phyloP scores from a whole-genome alignment of 306 rosid species.

The Rosa multiflora region DNA sequence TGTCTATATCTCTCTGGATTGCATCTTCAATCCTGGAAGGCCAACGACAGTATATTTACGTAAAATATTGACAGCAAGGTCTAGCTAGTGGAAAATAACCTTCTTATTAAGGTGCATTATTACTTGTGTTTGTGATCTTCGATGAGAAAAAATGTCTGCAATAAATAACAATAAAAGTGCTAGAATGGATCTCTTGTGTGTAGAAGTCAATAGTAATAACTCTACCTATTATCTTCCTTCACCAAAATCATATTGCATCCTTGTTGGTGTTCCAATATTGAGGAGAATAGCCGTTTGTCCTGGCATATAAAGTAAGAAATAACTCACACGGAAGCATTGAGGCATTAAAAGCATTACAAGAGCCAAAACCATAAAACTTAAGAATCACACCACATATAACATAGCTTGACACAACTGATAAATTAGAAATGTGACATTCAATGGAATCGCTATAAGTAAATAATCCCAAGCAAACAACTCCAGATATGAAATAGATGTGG shows the following conservation, averaged over 20 bases:
- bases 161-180: not conserved
- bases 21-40: conserved; percentile 50
- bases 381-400: conserved; percentile 10
- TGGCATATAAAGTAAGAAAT: conserved; percentile 33
- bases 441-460: not conserved
- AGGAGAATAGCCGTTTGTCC: conserved; percentile 57
- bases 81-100: not conserved
- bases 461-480: not conserved
- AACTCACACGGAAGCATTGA: conserved; percentile 1
- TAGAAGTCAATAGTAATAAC: not conserved
- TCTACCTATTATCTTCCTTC: conserved; percentile 46
- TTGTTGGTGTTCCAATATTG: conserved; percentile 45
- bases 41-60: not conserved
- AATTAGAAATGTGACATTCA: not conserved
- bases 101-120: not conserved
- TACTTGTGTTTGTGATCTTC: not conserved
- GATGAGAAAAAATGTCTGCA: not conserved
- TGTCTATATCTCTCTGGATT: conserved; percentile 36
- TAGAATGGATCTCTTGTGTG: not conserved
- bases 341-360: conserved; percentile 4
- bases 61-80: not conserved
- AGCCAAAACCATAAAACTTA: conserved; percentile 15
- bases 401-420: not conserved
- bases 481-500: not conserved
- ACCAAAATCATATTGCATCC: conserved; percentile 28